Base-by-base conservation (phyloP, 306 rosid species). In the Vicia faba region DNA sequence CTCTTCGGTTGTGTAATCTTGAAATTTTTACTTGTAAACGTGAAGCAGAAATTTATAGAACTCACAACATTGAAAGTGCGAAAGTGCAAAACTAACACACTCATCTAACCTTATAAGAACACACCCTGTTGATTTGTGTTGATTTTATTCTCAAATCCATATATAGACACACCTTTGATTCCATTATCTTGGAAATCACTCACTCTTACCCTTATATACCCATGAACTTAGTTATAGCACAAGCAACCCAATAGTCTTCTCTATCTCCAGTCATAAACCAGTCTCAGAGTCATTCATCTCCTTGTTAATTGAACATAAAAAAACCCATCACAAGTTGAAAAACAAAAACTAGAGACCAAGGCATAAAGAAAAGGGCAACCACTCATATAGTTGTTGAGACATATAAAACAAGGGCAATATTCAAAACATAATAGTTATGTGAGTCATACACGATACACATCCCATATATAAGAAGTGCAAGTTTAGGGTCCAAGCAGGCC, bases 401-500 rank as follows among this genome's bases (percentile, higher is more conserved):
- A 62, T 5, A 39, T 14, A 68, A 25, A 33, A 63, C 23, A 45
- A 62, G 51, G 60, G 46, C 64, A 50, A 46, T 18, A 54, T 64
- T 41, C 15, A 1, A 38, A 16, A 46, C 25, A 63, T 77, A 64
- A 12, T 36, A 57, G 23, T 68, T 75, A 31, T 76, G 35, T 3
- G 23, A 51, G 63, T 61, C 49, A 43, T 43, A 41, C 10, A 35
- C 35, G 35, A 31, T 31, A 31, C 7, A 5, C 35, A 31, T 7
- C 41, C 50, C 45, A 72, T 2, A 45, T 28, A 74, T 26, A 64
- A 43, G 9, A 69, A 8, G n/a, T 2, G 9, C 57, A 49, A 36
- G 28, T 44, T 75, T 35, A 66, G 28, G 71, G 54, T 74, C n/a
- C 66, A 46, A 57, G 29, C 25, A 33, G 53, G 26, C 56, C 66